Evolutionary conservation across 2,329 filamentous ascomycete genomes (phyloP).

Genomic region (Botryotinia globosa): DNA sequence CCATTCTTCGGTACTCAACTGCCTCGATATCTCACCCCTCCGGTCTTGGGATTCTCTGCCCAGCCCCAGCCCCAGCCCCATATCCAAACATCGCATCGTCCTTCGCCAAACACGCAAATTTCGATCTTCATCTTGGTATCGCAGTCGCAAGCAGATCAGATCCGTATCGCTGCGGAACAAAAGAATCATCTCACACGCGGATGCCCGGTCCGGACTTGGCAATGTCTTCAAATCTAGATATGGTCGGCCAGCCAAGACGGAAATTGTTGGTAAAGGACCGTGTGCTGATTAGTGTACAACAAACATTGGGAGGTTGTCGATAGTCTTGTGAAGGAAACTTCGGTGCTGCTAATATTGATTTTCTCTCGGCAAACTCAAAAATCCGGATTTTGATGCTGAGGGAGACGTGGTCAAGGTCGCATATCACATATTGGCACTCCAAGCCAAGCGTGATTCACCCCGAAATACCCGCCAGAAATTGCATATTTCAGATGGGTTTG

Average conservation of each 20-base stretch:
- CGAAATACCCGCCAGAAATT: not conserved
- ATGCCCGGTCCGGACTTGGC: constrained; percentile 11
- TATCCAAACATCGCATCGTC: not conserved
- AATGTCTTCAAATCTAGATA: constrained; percentile 7
- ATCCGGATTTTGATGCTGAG: not conserved
- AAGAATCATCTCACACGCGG: not conserved
- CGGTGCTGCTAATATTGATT: not conserved
- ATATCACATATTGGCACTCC: not conserved
- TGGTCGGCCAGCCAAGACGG: constrained; percentile 3
- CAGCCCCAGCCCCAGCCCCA: not conserved
- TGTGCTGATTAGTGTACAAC: not conserved
- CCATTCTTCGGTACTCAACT: not conserved
- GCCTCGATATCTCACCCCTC: not conserved
- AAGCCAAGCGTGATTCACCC: not conserved
- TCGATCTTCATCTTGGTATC: not conserved
- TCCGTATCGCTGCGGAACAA: not conserved
- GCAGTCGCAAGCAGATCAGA: not conserved
- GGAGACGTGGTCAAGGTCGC: not conserved
- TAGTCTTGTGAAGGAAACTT: constrained; percentile 1
- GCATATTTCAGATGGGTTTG: not conserved
- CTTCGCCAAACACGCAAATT: not conserved
- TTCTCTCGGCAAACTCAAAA: not conserved
- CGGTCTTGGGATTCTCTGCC: not conserved
- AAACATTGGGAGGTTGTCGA: not conserved
- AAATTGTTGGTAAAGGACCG: not conserved